Base-by-base conservation (phyloP, 148 eudicot genomes). In the Vaccinium myrtillus region DNA sequence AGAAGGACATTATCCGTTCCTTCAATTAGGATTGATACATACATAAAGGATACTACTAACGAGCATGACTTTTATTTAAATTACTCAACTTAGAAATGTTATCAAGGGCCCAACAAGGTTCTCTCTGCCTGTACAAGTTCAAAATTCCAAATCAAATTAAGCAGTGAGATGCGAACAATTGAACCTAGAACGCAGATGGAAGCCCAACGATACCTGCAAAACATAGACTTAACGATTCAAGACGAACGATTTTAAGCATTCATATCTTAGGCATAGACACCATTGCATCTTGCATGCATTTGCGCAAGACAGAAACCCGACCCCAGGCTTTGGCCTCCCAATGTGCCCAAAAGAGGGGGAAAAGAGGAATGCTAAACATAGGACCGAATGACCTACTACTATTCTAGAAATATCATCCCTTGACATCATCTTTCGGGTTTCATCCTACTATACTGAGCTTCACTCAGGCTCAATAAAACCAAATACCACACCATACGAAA, bases 171-270 rank as follows among this genome's bases (percentile, higher is more conserved):
- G 49, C n/a, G 27, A 48, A 63, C 75, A 12, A 15, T 58, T 51
- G 80, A 39, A 77, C 81, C 79, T 88, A 90, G 82, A 93, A 90
- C 21, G 91, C 83, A 1, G 96, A 92, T 51, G 91, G 96, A 88
- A 93, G 85, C 81, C 96, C 96, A 71, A 93, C 92, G 39, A 93
- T 86, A 59, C 96, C 96, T 93, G 96, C 87, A 58, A 91, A 89
- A 84, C 21, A 83, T 6, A 25, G 67, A 81, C 50, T 11, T 32
- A 67, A 58, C 23, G 50, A 75, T 16, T 51, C 19, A 61, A 3
- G 11, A 50, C 16, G 2, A 75, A 39, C 10, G 67, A 32, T 32
- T 69, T 69, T 6, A 18, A 69, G 18, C 1, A 16, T 36, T 36
- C 39, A 36, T 2, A 36, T 36, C 39, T 36, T 2, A 36, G 39